phyloP scores from a whole-genome alignment of 179 eudicot species.

The Dionaea muscipula region DNA sequence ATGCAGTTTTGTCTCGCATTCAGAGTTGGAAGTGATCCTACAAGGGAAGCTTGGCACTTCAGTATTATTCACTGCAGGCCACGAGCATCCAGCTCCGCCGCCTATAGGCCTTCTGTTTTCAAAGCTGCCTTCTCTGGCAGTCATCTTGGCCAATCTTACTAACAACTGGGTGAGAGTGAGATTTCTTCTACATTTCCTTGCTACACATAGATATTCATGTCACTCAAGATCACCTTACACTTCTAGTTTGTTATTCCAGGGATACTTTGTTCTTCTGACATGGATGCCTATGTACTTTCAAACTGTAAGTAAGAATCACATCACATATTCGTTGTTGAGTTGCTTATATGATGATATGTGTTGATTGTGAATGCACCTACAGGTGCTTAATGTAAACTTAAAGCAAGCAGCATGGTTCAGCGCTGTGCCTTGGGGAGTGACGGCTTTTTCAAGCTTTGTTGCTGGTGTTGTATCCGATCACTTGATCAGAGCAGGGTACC shows the following conservation, averaged over 20 bases:
- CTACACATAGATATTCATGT: neutral
- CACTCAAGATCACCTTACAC: neutral
- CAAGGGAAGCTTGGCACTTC: slow-evolving; percentile 40
- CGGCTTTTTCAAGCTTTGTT: slow-evolving; percentile 73
- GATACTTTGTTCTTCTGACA: slow-evolving; percentile 90
- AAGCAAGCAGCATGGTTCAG: slow-evolving; percentile 98
- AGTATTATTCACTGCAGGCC: slow-evolving; percentile 18
- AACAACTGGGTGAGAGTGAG: slow-evolving; percentile 66
- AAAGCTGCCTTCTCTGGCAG: slow-evolving; percentile 80
- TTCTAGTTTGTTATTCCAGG: slow-evolving; percentile 36
- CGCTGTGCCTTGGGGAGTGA: slow-evolving; percentile 91
- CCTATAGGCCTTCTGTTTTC: slow-evolving; percentile 43
- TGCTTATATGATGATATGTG: neutral
- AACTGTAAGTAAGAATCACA: slow-evolving; percentile 64
- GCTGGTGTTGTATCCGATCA: slow-evolving; percentile 73
- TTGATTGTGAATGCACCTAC: neutral
- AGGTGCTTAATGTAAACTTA: slow-evolving; percentile 70
- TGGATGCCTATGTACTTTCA: slow-evolving; percentile 98
- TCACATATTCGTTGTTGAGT: too few species aligned
- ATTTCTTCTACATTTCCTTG: neutral
- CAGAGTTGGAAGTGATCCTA: slow-evolving; percentile 56
- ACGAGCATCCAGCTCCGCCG: slow-evolving; percentile 10
- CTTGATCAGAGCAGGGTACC: slow-evolving; percentile 51
- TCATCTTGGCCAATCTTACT: slow-evolving; percentile 66
- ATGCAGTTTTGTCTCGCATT: slow-evolving; percentile 27